Conservation (phyloP, 1,139 yeast species). For the Diutina ranongensis region DNA sequence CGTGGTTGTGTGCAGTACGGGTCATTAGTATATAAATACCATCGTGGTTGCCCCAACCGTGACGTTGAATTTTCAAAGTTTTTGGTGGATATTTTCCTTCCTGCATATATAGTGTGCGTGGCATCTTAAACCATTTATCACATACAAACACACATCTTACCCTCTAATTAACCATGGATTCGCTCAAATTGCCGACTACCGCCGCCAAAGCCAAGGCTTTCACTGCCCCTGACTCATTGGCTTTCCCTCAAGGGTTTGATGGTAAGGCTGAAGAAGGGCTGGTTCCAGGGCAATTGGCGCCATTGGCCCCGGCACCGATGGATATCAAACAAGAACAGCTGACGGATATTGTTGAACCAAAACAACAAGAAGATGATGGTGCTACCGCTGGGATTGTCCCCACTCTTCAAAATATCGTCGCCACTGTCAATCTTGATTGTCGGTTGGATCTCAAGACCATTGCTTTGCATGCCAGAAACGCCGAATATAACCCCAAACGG, state of each 20-base stretch:
- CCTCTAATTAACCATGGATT: conserved; percentile 38
- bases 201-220: conserved; percentile 76
- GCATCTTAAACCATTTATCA: not conserved
- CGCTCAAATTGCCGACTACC: conserved; percentile 64
- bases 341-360: conserved; percentile 10
- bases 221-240: conserved; percentile 54
- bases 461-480: conserved; percentile 97
- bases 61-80: not conserved
- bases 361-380: conserved; percentile 44
- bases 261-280: conserved; percentile 10
- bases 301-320: conserved; percentile 15
- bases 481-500: conserved; percentile 95
- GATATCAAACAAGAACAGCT: conserved; percentile 12
- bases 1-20: not conserved
- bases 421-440: conserved; percentile 94
- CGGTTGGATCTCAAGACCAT: conserved; percentile 91
- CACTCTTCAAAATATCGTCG: conserved; percentile 91
- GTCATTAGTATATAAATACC: not conserved
- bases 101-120: not conserved
- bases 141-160: not conserved
- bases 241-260: conserved; percentile 44
- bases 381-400: conserved; percentile 92
- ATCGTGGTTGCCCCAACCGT: not conserved
- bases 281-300: conserved; percentile 7
- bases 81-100: not conserved